Base-by-base conservation (phyloP, 345 rosid genomes). In the Streptanthus diversifolius region DNA sequence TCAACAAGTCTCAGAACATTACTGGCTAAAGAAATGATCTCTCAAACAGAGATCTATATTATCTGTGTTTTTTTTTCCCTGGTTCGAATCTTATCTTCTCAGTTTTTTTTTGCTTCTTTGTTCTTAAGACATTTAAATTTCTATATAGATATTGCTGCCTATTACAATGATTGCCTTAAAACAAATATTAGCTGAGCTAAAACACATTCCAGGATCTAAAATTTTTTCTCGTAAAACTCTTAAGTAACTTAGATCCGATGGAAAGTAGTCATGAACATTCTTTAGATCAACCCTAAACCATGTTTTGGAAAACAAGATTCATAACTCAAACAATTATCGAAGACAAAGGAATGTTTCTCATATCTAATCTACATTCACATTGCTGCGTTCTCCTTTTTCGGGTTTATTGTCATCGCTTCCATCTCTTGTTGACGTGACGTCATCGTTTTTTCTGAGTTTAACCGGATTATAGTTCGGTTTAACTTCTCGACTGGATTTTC, bases 1-100 rank as follows among this genome's bases (percentile, higher is more conserved):
- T 86, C 56, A 84, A 83, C 81, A 81, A 80, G 77, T 78, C 86
- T 41, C 86, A 83, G 60, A 67, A 63, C 48, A 68, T 80, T 14
- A 66, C 75, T 33, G 80, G 76, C 0, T 77, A 63, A 75, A 10
- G 3, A 27, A 27, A 0, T 57, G n/a, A 3, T 56, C 43, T 27
- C 21, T 36, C 33, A 40, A 13, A 51, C 63, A 5, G 14, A 19
- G 0, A 60, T 51, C 63, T 32, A 5, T 17, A 11, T 10, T 43
- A 25, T 57, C 44, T 66, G 33, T 49, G 15, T 3, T 47, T 40
- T 8, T 19, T 30, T 1, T n/a, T 45, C 37, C 3, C 15, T 0
- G 5, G 10, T 21, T 29, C 27, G 37, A 29, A 40, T 51, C 40
- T 1, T 41, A 14, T 52, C 43, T 21, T 52, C 22, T 41, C 69